A percentile compares a stretch with the other conserved stretches of the same genome.
Evolutionary conservation across 2,329 filamentous ascomycete genomes (phyloP).

Genomic region (Talaromyces sp.): DNA sequence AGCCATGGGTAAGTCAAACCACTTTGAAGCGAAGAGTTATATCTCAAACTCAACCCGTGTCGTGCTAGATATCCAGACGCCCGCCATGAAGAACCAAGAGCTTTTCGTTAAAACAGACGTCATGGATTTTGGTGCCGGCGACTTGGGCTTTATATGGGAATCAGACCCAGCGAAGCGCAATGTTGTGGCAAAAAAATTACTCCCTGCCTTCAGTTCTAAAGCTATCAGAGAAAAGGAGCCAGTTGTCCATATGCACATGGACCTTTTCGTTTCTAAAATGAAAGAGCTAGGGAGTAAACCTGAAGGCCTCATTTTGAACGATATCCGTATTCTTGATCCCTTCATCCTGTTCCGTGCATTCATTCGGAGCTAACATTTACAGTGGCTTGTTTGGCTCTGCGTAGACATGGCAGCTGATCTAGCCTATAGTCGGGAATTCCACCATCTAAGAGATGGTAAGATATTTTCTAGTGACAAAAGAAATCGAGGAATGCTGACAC

Average conservation of each 20-base stretch:
- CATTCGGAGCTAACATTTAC: background rate
- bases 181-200: slow-evolving; percentile 3
- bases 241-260: background rate
- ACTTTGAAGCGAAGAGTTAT: too few species aligned
- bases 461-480: background rate
- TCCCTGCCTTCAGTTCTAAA: background rate
- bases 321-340: background rate
- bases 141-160: slow-evolving; percentile 17
- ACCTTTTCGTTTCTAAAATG: background rate
- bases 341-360: background rate
- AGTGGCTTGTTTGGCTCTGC: slow-evolving; percentile 1
- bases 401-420: background rate
- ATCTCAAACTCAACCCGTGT: background rate
- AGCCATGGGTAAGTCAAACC: slow-evolving; percentile 16
- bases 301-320: background rate
- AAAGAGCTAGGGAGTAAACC: background rate
- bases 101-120: slow-evolving; percentile 17
- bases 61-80: slow-evolving; percentile 11
- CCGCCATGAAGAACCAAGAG: slow-evolving; percentile 12
- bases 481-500: background rate
- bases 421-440: background rate
- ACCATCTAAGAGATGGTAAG: background rate
- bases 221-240: slow-evolving; percentile 4
- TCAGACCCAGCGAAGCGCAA: slow-evolving; percentile 14
- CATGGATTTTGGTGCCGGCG: slow-evolving; percentile 15